A percentile compares a stretch with the other conserved stretches of the same genome.
These are phyloP conservation scores for Amniculicola lignicola DNA, from an alignment of 495 filamentous ascomycete genomes.

Conservation along the genomic window DNA sequence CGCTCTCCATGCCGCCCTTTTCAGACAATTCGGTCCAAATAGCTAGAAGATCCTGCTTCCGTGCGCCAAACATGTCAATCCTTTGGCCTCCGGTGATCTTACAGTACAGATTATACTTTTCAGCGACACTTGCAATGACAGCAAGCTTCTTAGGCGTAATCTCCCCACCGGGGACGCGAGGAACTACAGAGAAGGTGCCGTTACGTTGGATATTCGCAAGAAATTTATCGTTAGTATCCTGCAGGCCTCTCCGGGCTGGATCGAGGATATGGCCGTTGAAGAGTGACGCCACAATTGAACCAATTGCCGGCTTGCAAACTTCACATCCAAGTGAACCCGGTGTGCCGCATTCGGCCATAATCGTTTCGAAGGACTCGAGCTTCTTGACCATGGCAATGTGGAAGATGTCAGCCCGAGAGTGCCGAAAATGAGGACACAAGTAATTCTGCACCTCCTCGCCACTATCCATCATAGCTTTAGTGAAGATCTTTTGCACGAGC, in stretches of 20 bases:
- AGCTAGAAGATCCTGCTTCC: conserved; percentile 79
- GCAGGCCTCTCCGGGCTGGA: conserved; percentile 67
- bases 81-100: conserved; percentile 94
- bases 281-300: conserved; percentile 75
- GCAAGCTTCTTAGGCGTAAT: conserved; percentile 89
- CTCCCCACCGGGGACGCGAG: conserved; percentile 82
- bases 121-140: conserved; percentile 79
- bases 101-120: conserved; percentile 82
- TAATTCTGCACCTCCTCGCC: conserved; percentile 84
- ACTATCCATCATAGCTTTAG: conserved; percentile 82
- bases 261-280: conserved; percentile 87
- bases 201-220: conserved; percentile 93
- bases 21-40: conserved; percentile 81
- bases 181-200: conserved; percentile 87
- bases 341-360: conserved; percentile 78
- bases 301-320: conserved; percentile 81
- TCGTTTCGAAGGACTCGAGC: conserved; percentile 67
- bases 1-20: conserved; percentile 83
- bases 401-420: conserved; percentile 83
- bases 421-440: conserved; percentile 79
- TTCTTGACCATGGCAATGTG: conserved; percentile 83
- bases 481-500: conserved; percentile 86
- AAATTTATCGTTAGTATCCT: conserved; percentile 90
- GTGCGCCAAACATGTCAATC: conserved; percentile 92
- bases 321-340: conserved; percentile 79